Evolutionary conservation across 108 stramenopile genomes (phyloP).

Genomic region (Nitzschia sp.): DNA sequence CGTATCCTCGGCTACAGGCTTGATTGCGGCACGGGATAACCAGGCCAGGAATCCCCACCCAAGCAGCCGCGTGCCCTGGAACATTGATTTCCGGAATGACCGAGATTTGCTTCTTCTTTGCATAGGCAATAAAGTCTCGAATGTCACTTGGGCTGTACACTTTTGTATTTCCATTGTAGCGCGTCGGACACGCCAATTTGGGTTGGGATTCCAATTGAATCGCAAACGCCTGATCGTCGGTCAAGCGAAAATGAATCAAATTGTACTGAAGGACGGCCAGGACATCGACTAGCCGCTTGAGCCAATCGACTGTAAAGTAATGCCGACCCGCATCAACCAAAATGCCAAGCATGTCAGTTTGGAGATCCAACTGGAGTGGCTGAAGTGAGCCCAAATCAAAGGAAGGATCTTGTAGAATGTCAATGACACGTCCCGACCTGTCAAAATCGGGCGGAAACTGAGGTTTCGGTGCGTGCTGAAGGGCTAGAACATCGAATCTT

Average conservation of each 20-base stretch:
- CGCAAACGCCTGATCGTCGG: conserved; percentile 38
- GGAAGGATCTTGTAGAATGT: not conserved
- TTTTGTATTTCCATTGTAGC: not conserved
- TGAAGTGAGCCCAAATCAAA: not conserved
- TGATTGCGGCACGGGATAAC: conserved; percentile 29
- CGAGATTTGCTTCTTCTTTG: not conserved
- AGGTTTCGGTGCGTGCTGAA: not conserved
- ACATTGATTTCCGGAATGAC: conserved; percentile 36
- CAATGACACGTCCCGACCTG: not conserved
- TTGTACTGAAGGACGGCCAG: conserved; percentile 23
- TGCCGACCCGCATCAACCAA: conserved; percentile 33
- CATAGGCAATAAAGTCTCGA: conserved; percentile 17
- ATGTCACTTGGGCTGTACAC: conserved; percentile 24
- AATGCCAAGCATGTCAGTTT: conserved; percentile 18
- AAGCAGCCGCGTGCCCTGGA: conserved; percentile 35
- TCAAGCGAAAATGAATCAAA: conserved; percentile 36
- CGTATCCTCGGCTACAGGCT: conserved; percentile 27
- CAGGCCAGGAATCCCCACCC: conserved; percentile 32
- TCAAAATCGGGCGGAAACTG: conserved; percentile 2
- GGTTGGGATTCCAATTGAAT: conserved; percentile 24
- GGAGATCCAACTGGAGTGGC: not conserved
- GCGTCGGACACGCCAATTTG: conserved; percentile 19
- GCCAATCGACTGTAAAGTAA: conserved; percentile 30
- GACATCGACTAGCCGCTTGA: conserved; percentile 13
- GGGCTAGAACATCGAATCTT: conserved; percentile 1